These are phyloP conservation scores for Saccharum spontaneum DNA, from an alignment of 176 grass and related monocot species.

Conservation along the genomic window DNA sequence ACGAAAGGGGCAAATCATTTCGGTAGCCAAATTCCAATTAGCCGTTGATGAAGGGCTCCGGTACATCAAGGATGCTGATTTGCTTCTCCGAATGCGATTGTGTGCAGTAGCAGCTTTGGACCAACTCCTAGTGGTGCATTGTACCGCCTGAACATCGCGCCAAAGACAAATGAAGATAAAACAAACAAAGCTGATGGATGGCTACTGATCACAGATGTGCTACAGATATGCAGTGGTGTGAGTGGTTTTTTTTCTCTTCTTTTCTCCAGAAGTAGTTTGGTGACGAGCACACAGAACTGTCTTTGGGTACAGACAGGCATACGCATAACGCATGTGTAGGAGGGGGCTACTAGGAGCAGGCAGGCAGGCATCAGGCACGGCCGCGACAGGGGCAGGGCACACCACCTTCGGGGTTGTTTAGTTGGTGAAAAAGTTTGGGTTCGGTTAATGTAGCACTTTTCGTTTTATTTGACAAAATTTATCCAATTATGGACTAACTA, in stretches of 20 bases:
- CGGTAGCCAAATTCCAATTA: not conserved
- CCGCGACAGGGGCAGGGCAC: slow-evolving; percentile 12
- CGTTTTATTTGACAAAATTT: too few species aligned
- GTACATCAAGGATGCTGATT: not conserved
- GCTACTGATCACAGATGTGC: too few species aligned
- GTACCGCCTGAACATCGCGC: not conserved
- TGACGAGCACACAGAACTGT: not conserved
- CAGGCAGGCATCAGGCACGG: not conserved
- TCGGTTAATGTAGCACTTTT: too few species aligned
- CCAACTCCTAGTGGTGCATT: not conserved
- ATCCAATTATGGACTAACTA: too few species aligned
- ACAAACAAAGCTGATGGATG: not conserved
- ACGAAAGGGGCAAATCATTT: not conserved
- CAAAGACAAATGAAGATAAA: not conserved
- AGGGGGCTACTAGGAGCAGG: not conserved
- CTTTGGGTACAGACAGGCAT: too few species aligned
- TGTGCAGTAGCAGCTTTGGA: not conserved
- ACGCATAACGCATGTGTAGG: not conserved
- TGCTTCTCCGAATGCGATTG: too few species aligned
- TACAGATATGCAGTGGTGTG: not conserved
- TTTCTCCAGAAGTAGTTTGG: not conserved
- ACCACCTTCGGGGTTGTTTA: too few species aligned
- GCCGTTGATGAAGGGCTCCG: not conserved
- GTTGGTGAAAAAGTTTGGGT: too few species aligned
- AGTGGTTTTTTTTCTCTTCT: not conserved